Evolutionary conservation across 148 eudicot genomes (phyloP), one percentile per base, ranked within the genome.

Genomic region (Rhododendron ovatum): DNA sequence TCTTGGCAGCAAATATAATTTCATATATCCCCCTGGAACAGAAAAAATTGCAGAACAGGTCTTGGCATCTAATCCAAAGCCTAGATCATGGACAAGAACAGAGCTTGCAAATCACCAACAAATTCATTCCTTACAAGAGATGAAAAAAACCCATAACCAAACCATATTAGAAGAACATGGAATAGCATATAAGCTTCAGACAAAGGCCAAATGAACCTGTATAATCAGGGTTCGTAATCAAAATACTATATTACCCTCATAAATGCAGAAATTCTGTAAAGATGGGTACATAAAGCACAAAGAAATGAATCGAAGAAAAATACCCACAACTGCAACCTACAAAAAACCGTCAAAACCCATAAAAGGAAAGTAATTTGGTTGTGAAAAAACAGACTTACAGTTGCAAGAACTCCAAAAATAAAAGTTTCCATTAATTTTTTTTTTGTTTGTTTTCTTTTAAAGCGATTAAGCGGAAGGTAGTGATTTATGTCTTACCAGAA

Each of bases 401-500:
- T 50, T 83, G 28, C 30, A 87, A 78, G 43, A 35, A 53, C 41
- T 39, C 59, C 28, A 57, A 9, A 59, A 59, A 22, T 26, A 41
- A 61, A 17, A 39, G 7, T 0, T 43, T 12, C 18, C 84, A 1
- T 63, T 39, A 9, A 14, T 0, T 22, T 10, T 9, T 11, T 48
- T 3, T 37, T 10, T 20, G 10, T 11, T 48, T 15, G 4, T 0
- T 24, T 3, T 24, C 28, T 63, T 63, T 63, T 6, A 53, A 47
- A 81, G 0, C n/a, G 18, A 30, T 2, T 81, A 1, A 13, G 37
- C 50, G 67, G 55, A 22, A 10, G 1, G 81, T 45, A 51, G 24
- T 50, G 81, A 82, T 41, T 7, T 8, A 83, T 71, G 51, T 35
- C 28, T 90, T 90, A 96, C 95, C 94, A 91, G 90, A 86, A 88